These are phyloP conservation scores for Ophioceras dolichostomum DNA, from an alignment of 2,329 filamentous ascomycete genomes.

Conservation along the genomic window DNA sequence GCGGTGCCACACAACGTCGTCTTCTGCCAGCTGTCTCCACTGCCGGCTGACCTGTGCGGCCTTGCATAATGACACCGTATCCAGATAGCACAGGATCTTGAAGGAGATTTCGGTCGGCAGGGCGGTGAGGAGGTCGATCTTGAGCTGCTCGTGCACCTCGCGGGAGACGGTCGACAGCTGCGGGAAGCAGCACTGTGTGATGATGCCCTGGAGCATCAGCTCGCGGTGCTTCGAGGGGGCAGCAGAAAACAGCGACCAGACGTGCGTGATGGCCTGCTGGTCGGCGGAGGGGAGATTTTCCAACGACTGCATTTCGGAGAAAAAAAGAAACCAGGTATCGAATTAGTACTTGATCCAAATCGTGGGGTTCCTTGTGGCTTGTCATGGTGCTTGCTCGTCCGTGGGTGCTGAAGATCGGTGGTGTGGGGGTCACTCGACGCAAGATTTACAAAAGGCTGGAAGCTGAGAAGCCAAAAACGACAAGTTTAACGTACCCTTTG, in stretches of 20 bases:
- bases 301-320: slow-evolving; percentile 55
- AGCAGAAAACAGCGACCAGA: slow-evolving; percentile 96
- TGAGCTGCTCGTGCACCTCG: slow-evolving; percentile 85
- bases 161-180: slow-evolving; percentile 88
- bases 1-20: slow-evolving; percentile 93
- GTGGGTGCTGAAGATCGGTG: too few relatives aligned
- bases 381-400: too few relatives aligned
- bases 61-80: slow-evolving; percentile 90
- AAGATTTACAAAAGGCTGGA: too few relatives aligned
- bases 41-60: slow-evolving; percentile 84
- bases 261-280: slow-evolving; percentile 90
- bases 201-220: slow-evolving; percentile 90
- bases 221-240: slow-evolving; percentile 89
- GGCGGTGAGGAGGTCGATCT: slow-evolving; percentile 90
- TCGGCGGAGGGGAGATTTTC: slow-evolving; percentile 71
- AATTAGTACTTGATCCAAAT: too few relatives aligned
- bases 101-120: slow-evolving; percentile 84
- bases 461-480: too few relatives aligned
- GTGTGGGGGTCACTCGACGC: too few relatives aligned
- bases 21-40: slow-evolving; percentile 86
- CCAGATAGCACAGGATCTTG: slow-evolving; percentile 85
- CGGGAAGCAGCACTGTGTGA: slow-evolving; percentile 94
- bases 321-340: too few relatives aligned
- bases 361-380: too few relatives aligned
- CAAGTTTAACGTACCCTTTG: slow-evolving; percentile 53